Evolutionary conservation across 1,284 basidiomycete genomes (phyloP).

Genomic region (Marasmius tenuissimus): DNA sequence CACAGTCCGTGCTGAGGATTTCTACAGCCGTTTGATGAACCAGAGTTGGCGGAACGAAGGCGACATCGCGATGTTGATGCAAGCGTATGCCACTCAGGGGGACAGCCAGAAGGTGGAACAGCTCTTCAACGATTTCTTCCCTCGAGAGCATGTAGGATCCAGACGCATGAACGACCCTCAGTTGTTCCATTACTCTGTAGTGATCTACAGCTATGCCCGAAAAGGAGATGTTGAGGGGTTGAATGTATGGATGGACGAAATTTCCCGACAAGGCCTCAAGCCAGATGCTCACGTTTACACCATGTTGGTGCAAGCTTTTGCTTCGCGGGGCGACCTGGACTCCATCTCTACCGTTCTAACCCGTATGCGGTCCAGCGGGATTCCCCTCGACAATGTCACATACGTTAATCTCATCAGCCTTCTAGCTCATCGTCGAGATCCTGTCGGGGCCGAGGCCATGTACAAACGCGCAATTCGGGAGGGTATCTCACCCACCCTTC

Average conservation of each 20-base stretch:
- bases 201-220: conserved; percentile 58
- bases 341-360: conserved; percentile 59
- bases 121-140: conserved; percentile 59
- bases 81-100: conserved; percentile 51
- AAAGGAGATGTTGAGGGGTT: conserved; percentile 51
- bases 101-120: conserved; percentile 40
- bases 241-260: conserved; percentile 55
- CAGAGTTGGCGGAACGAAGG: conserved; percentile 25
- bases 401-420: conserved; percentile 75
- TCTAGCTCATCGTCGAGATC: conserved; percentile 68
- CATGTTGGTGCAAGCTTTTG: conserved; percentile 62
- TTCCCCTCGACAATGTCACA: conserved; percentile 51
- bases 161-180: conserved; percentile 36
- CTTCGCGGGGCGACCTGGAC: conserved; percentile 54
- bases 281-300: conserved; percentile 63
- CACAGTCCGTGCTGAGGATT: conserved; percentile 38
- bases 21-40: conserved; percentile 38
- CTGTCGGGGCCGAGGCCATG: conserved; percentile 65
- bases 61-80: conserved; percentile 49
- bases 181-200: conserved; percentile 51
- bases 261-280: conserved; percentile 46
- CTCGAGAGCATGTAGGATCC: conserved; percentile 25
- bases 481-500: conserved; percentile 63
- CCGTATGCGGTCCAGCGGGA: conserved; percentile 56
- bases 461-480: conserved; percentile 64